phyloP scores from a whole-genome alignment of 345 rosid species.

The Hypericum androsaemum region DNA sequence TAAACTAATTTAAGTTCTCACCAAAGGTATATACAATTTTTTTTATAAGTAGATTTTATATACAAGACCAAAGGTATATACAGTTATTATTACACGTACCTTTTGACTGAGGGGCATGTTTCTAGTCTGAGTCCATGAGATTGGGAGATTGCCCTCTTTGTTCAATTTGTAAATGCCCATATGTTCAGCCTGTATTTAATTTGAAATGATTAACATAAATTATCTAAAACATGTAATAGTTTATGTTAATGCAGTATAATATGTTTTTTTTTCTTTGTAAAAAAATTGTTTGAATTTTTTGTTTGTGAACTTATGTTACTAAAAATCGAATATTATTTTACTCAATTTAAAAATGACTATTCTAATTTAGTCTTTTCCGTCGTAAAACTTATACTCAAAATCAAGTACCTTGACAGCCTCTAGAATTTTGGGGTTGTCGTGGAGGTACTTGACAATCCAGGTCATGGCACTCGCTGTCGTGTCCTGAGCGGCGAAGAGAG shows the following conservation, averaged over 20 bases:
- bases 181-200: slow-evolving; percentile 41
- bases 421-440: slow-evolving; percentile 55
- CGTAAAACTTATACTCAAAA: no score
- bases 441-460: slow-evolving; percentile 74
- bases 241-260: no score
- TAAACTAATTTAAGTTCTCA: neutral
- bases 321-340: no score
- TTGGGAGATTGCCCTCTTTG: slow-evolving; percentile 18
- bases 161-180: slow-evolving; percentile 26
- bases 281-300: no score
- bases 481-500: slow-evolving; percentile 66
- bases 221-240: no score
- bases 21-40: neutral
- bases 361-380: no score
- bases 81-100: slow-evolving; percentile 18
- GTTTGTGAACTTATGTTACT: no score
- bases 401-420: slow-evolving; percentile 53
- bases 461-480: slow-evolving; percentile 70
- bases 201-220: no score
- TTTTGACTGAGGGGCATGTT: slow-evolving; percentile 43
- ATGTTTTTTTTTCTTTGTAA: no score
- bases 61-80: neutral
- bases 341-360: no score
- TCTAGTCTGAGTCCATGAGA: slow-evolving; percentile 56
- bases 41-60: slow-evolving; percentile 2